A percentile compares a stretch with the other conserved stretches of the same genome.
These are phyloP conservation scores for Talaromyces marneffei DNA, from an alignment of 2,329 filamentous ascomycete genomes.

Conservation along the genomic window DNA sequence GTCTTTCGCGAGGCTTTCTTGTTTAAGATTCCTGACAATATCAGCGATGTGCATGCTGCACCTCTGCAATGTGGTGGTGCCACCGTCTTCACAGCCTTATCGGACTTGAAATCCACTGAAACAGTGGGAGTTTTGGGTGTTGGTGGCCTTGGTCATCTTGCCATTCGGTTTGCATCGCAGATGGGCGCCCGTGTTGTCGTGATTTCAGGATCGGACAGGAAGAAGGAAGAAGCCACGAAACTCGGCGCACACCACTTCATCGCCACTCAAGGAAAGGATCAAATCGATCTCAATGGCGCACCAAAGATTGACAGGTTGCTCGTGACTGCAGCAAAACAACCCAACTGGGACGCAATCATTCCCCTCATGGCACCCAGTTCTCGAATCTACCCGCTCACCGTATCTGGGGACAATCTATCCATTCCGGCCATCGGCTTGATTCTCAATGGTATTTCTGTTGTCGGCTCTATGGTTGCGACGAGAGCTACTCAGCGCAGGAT, in stretches of 20 bases:
- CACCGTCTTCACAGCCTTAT: constrained; percentile 51
- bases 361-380: constrained; percentile 26
- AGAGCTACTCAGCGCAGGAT: constrained; percentile 38
- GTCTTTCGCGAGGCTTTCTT: constrained; percentile 33
- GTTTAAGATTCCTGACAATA: constrained; percentile 33
- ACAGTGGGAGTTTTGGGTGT: constrained; percentile 65
- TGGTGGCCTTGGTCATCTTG: constrained; percentile 68
- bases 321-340: constrained; percentile 28
- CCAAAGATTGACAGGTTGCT: constrained; percentile 28
- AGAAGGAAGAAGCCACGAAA: constrained; percentile 45
- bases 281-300: constrained; percentile 24
- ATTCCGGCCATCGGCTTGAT: constrained; percentile 24
- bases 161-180: constrained; percentile 63
- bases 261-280: constrained; percentile 48
- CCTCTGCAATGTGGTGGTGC: constrained; percentile 36
- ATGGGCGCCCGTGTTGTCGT: constrained; percentile 60
- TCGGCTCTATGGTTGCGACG: constrained; percentile 43
- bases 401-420: constrained; percentile 21
- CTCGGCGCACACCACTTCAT: constrained; percentile 53
- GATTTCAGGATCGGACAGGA: constrained; percentile 48
- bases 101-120: constrained; percentile 62
- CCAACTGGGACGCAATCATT: constrained; percentile 29
- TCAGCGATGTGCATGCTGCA: constrained; percentile 26
- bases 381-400: constrained; percentile 28
- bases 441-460: constrained; percentile 33